Percentiles rank a stretch among this genome's conserved stretches.
These are phyloP conservation scores for Fomes fomentarius DNA, from an alignment of 1,284 basidiomycete genomes.

Conservation along the genomic window DNA sequence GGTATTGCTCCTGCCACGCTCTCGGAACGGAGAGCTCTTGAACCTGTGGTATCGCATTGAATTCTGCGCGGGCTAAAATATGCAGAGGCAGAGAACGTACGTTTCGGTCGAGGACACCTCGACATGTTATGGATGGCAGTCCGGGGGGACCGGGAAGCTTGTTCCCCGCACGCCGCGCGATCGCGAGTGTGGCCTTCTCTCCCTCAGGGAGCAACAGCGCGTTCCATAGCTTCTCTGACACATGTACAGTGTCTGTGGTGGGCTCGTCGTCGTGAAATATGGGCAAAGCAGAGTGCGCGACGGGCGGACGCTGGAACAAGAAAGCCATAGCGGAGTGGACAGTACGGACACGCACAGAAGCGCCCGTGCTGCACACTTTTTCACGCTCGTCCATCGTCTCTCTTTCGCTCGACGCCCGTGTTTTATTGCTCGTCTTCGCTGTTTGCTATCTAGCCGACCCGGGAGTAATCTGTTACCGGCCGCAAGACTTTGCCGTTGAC, in stretches of 20 bases:
- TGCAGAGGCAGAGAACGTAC: conserved; percentile 8
- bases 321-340: conserved; percentile 25
- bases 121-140: conserved; percentile 17
- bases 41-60: neutral
- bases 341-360: conserved; percentile 2
- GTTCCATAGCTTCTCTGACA: conserved; percentile 25
- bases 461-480: neutral
- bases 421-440: conserved; percentile 7
- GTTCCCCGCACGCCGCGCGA: conserved; percentile 12
- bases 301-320: conserved; percentile 28
- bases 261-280: conserved; percentile 10
- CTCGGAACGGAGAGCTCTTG: conserved; percentile 18
- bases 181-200: conserved; percentile 19
- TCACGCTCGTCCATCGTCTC: conserved; percentile 18
- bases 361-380: conserved; percentile 24
- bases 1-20: conserved; percentile 22
- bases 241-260: conserved; percentile 13
- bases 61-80: too few relatives aligned
- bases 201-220: conserved; percentile 10
- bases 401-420: conserved; percentile 6
- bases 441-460: conserved; percentile 1
- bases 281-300: conserved; percentile 9
- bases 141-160: conserved; percentile 5
- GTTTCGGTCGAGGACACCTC: conserved; percentile 18
- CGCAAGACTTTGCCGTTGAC: conserved; percentile 5